A percentile compares a stretch with the other conserved stretches of the same genome.
phyloP scores from a whole-genome alignment of 768 basidiomycete genomes.

The Kondoa subrosea region DNA sequence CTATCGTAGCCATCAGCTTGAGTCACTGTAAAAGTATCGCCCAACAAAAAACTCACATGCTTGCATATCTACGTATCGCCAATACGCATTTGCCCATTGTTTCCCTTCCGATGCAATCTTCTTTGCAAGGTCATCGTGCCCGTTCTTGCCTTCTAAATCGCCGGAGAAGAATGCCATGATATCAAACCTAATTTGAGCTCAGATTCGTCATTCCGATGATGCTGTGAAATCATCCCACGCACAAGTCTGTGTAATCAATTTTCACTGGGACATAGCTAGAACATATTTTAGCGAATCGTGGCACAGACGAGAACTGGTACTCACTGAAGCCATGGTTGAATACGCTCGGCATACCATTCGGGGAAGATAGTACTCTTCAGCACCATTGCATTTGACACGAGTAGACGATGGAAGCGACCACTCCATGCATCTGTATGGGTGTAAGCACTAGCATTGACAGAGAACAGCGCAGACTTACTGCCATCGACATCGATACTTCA shows the following conservation, averaged over 20 bases:
- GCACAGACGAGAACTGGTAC: neutral
- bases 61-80: slow-evolving; percentile 29
- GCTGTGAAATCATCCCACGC: neutral
- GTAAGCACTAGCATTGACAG: neutral
- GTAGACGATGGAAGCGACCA: slow-evolving; percentile 27
- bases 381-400: slow-evolving; percentile 16
- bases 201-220: neutral
- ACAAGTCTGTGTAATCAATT: slow-evolving; percentile 25
- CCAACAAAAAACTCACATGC: slow-evolving; percentile 20
- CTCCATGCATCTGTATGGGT: slow-evolving; percentile 23
- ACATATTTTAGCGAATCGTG: neutral
- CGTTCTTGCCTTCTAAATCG: slow-evolving; percentile 43
- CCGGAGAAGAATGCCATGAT: slow-evolving; percentile 57
- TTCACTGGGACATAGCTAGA: slow-evolving; percentile 28
- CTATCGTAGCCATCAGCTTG: slow-evolving; percentile 1
- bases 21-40: slow-evolving; percentile 1
- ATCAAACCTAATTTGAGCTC: slow-evolving; percentile 40
- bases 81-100: slow-evolving; percentile 25
- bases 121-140: slow-evolving; percentile 45
- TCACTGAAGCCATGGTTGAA: slow-evolving; percentile 60
- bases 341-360: slow-evolving; percentile 79
- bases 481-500: slow-evolving; percentile 60
- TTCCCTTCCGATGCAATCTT: slow-evolving; percentile 44
- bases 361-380: slow-evolving; percentile 35
- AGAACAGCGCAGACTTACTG: slow-evolving; percentile 60